These are phyloP conservation scores for Psidium friedrichsthalianum DNA, from an alignment of 345 rosid species.

Conservation along the genomic window DNA sequence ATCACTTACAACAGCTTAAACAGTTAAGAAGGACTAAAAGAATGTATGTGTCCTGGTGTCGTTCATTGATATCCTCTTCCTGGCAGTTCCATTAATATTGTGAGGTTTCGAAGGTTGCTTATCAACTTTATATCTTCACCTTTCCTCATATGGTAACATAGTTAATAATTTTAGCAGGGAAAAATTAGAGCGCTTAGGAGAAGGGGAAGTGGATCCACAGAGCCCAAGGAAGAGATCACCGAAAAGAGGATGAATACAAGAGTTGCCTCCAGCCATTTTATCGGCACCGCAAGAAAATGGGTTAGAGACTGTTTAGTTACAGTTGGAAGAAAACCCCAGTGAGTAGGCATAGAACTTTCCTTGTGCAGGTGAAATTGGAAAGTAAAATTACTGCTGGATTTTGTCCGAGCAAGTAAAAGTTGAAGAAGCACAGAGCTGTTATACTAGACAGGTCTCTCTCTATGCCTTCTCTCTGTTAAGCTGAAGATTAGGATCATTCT, in stretches of 20 bases:
- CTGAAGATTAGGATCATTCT: not conserved
- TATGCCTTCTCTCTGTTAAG: not conserved
- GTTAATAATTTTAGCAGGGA: slow-evolving; percentile 17
- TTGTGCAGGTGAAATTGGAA: slow-evolving; percentile 40
- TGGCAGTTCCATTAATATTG: not conserved
- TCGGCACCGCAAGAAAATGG: slow-evolving; percentile 32
- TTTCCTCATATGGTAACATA: not conserved
- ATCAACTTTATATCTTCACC: not conserved
- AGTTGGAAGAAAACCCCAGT: not conserved
- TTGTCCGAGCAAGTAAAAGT: slow-evolving; percentile 19
- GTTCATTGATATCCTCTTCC: not conserved
- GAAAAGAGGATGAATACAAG: slow-evolving; percentile 26
- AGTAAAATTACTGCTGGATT: slow-evolving; percentile 40
- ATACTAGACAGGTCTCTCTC: slow-evolving; percentile 35
- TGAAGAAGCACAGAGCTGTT: slow-evolving; percentile 22
- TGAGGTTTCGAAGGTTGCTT: not conserved
- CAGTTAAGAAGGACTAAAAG: not conserved
- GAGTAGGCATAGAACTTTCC: not conserved
- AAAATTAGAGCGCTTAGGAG: slow-evolving; percentile 22
- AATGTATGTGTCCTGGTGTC: not conserved
- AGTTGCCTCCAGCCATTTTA: slow-evolving; percentile 25
- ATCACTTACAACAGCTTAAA: not conserved
- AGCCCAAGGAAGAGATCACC: slow-evolving; percentile 35
- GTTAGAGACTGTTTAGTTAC: not conserved
- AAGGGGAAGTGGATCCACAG: slow-evolving; percentile 26